A percentile compares a stretch with the other conserved stretches of the same genome.
phyloP scores from a whole-genome alignment of 352 stramenopile genomes.

The Phytopythium mirpurense region DNA sequence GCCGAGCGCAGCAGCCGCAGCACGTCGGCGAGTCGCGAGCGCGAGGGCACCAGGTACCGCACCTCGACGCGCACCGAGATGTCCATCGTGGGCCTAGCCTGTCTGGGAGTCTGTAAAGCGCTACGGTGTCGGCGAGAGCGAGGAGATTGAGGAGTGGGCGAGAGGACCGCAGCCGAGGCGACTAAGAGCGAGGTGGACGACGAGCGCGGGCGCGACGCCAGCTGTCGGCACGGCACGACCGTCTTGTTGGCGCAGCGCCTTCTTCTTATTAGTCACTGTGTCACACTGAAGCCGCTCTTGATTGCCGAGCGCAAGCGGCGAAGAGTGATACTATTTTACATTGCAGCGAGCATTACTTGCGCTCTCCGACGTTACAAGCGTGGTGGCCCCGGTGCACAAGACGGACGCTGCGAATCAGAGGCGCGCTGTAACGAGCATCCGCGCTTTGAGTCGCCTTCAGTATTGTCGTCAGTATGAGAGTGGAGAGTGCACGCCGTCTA shows the following conservation, averaged over 20 bases:
- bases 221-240: background rate
- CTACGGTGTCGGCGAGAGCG: background rate
- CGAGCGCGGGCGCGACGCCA: background rate
- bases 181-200: background rate
- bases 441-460: too few species aligned
- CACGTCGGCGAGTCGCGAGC: conserved; percentile 38
- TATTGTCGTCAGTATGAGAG: too few species aligned
- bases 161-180: background rate
- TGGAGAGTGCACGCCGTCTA: too few species aligned
- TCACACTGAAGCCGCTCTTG: too few species aligned
- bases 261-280: too few species aligned
- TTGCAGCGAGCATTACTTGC: background rate
- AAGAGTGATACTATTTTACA: background rate
- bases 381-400: background rate
- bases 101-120: background rate
- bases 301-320: too few species aligned
- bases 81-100: conserved; percentile 19
- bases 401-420: too few species aligned
- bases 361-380: background rate
- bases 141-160: conserved; percentile 6
- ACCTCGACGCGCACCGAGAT: conserved; percentile 49
- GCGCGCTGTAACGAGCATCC: too few species aligned
- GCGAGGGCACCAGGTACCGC: conserved; percentile 45
- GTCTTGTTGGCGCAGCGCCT: too few species aligned
- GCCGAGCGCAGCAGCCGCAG: conserved; percentile 51